Evolutionary conservation across 73 alveolate species (phyloP).

Genomic region (Paramecium sonneborni): DNA sequence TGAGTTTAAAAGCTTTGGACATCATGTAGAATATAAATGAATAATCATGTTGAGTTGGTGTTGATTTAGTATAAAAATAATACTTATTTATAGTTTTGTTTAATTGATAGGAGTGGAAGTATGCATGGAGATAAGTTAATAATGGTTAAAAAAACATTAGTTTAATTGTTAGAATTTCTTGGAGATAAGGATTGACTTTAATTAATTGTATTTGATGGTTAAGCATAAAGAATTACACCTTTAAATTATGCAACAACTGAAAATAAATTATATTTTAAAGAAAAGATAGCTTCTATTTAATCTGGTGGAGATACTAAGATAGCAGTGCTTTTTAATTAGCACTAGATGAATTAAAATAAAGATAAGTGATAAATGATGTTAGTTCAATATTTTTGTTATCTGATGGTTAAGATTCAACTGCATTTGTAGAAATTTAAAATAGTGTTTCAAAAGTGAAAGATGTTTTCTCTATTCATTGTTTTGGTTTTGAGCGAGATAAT

Average conservation of each 20-base stretch:
- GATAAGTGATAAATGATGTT: slow-evolving; percentile 38
- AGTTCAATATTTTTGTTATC: slow-evolving; percentile 16
- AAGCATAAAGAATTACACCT: not conserved
- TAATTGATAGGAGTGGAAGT: slow-evolving; percentile 53
- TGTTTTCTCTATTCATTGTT: not conserved
- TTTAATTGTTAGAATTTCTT: not conserved
- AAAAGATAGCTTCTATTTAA: not conserved
- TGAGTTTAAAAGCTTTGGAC: too few species aligned
- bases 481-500: slow-evolving; percentile 55
- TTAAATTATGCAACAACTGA: not conserved
- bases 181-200: not conserved
- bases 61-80: not conserved
- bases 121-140: slow-evolving; percentile 30
- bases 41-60: not conserved
- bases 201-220: not conserved
- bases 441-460: not conserved
- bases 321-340: not conserved
- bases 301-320: slow-evolving; percentile 26
- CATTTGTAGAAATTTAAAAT: not conserved
- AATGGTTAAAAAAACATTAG: not conserved
- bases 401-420: slow-evolving; percentile 45
- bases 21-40: too few species aligned
- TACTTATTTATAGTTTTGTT: not conserved
- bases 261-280: not conserved
- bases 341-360: not conserved